Percentiles rank a stretch among this genome's conserved stretches.
Evolutionary conservation across 805 yeast species (phyloP).

Genomic region (Wickerhamomyces ciferrii): DNA sequence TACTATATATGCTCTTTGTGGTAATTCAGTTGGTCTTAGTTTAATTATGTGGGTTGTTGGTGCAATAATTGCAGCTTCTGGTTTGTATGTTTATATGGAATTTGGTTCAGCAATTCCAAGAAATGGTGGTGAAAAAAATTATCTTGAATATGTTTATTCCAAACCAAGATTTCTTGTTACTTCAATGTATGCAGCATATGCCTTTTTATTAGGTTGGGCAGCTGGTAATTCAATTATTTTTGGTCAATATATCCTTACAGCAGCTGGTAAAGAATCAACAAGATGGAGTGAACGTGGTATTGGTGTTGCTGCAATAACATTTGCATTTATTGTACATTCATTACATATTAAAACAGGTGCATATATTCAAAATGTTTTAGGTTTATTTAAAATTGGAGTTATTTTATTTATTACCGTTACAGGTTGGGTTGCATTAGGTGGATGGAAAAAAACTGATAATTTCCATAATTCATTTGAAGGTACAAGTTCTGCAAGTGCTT

Average conservation of each 20-base stretch:
- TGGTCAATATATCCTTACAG: constrained; percentile 71
- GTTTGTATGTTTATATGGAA: constrained; percentile 70
- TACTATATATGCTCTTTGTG: constrained; percentile 36
- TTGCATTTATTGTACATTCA: constrained; percentile 62
- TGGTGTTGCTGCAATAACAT: constrained; percentile 69
- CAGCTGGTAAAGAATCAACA: constrained; percentile 62
- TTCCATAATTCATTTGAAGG: constrained; percentile 57
- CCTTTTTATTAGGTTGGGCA: constrained; percentile 79
- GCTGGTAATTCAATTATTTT: constrained; percentile 78
- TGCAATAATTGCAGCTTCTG: constrained; percentile 58
- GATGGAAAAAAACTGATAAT: constrained; percentile 59
- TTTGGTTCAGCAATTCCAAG: constrained; percentile 74
- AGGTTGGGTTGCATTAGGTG: constrained; percentile 82
- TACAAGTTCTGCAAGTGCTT: constrained; percentile 47
- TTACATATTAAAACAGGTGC: constrained; percentile 61
- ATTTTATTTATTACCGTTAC: constrained; percentile 65
- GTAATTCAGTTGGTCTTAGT: constrained; percentile 71
- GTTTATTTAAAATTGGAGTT: constrained; percentile 69
- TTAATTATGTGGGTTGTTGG: constrained; percentile 75
- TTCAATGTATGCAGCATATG: constrained; percentile 62
- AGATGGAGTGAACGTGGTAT: constrained; percentile 77
- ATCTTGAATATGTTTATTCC: constrained; percentile 64
- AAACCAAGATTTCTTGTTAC: constrained; percentile 68
- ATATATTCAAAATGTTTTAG: constrained; percentile 58
- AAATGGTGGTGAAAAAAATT: constrained; percentile 85